Evolutionary conservation across 495 filamentous ascomycete genomes (phyloP), one percentile per base, ranked within the genome.

Genomic region (Rostrohypoxylon terebratum): DNA sequence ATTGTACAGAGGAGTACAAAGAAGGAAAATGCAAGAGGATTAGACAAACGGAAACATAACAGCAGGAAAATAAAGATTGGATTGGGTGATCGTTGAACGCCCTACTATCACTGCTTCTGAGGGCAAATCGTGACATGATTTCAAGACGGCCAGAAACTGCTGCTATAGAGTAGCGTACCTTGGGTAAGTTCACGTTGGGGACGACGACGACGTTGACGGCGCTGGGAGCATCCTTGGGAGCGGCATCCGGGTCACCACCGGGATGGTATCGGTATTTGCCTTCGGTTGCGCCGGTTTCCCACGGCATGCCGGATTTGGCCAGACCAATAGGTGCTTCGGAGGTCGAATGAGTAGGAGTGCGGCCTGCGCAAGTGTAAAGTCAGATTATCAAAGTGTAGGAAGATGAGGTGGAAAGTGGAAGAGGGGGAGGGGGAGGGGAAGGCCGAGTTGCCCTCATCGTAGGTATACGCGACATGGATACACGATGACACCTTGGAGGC

Each of bases 231-330:
- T 97, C 93, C 80, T 91, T 93, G 73, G 91, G 90, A 59, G 89
- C 83, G 73, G 90, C 88, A 75, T 78, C 91, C 78, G 86, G 79
- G 80, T 98, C 91, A 73, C 94, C 96, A 70, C 93, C 91, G 66
- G 96, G 95, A 84, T 97, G 91, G 84, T 98, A 98, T 82, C 80
- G 89, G 84, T 97, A 98, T 84, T 95, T 96, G 87, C 87, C 87
- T 21, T 86, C 78, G 54, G 79, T 75, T 55, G 86, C 83, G 58
- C 86, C 86, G 55, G 85, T 85, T 79, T 99, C 87, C 96, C 96
- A 99, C 44, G 96, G 94, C 92, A 96, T 96, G 75, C 89, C 87
- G 67, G 87, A 84, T 71, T 87, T 82, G 74, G 88, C 89, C 69
- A 97, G 87, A 76, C 87, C 85, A 74, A 98, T 92, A 68, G 87